These are phyloP conservation scores for Monilinia fructicola DNA, from an alignment of 2,329 filamentous ascomycete genomes.

Conservation along the genomic window DNA sequence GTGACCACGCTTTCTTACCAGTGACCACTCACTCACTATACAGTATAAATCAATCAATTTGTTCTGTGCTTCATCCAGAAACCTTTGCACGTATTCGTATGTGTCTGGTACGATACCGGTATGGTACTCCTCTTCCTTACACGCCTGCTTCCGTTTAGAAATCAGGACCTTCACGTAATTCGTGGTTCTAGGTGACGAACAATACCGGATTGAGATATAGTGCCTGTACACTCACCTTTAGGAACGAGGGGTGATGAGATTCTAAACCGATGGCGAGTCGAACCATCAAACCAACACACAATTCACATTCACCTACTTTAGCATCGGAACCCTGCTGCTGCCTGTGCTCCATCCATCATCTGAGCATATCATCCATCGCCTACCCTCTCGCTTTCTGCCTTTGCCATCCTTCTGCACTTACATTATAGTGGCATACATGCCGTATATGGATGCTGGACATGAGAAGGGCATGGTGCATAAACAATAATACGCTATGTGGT, in stretches of 20 bases:
- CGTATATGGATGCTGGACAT: constrained; percentile 16
- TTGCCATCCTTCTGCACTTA: constrained; percentile 10
- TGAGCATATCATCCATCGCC: constrained; percentile 21
- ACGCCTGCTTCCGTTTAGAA: constrained; percentile 10
- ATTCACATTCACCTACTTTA: constrained; percentile 4
- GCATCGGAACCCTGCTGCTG: constrained; percentile 8
- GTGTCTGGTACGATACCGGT: too few species aligned
- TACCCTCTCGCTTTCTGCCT: neutral
- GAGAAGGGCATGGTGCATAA: constrained; percentile 28
- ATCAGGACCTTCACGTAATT: constrained; percentile 13
- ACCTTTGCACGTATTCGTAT: neutral
- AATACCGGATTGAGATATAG: constrained; percentile 16
- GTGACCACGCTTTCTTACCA: neutral
- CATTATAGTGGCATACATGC: constrained; percentile 21
- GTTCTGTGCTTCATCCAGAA: neutral
- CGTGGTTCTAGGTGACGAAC: neutral
- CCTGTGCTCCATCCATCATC: constrained; percentile 15
- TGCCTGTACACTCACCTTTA: neutral
- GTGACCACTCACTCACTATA: too few species aligned
- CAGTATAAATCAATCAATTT: neutral
- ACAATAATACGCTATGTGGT: constrained; percentile 18
- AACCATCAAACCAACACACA: constrained; percentile 7
- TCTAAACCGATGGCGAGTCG: constrained; percentile 8
- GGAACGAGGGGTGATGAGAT: constrained; percentile 2
- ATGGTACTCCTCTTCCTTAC: neutral